Conservation (phyloP, 2,329 filamentous ascomycete species). For the Blumeria hordei region DNA sequence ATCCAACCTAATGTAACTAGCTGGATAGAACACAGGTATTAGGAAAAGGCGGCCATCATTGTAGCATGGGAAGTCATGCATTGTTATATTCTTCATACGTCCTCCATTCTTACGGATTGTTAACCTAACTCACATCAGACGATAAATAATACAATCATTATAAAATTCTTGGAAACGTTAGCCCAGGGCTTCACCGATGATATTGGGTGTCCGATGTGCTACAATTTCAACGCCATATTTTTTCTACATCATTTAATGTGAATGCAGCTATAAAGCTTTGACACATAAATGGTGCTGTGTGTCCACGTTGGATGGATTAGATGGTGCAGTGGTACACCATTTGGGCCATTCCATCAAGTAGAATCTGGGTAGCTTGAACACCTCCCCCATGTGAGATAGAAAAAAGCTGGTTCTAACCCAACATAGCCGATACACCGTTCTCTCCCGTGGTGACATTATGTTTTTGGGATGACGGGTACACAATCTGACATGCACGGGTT, state of each 20-base stretch:
- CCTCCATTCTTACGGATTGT: neutral
- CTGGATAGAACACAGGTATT: neutral
- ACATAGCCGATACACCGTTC: neutral
- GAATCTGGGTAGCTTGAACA: neutral
- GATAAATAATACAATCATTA: neutral
- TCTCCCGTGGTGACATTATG: too few species aligned
- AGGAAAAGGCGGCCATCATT: neutral
- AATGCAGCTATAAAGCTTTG: too few species aligned
- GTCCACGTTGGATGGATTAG: too few species aligned
- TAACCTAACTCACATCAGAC: neutral
- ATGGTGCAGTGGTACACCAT: too few species aligned
- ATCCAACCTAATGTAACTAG: neutral
- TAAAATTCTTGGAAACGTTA: too few species aligned
- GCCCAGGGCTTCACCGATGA: too few species aligned
- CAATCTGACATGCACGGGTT: too few species aligned
- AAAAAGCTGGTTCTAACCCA: neutral
- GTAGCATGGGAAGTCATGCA: neutral
- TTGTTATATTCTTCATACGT: neutral
- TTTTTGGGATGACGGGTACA: too few species aligned
- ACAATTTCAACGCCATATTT: too few species aligned
- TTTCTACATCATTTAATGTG: too few species aligned
- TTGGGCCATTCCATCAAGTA: neutral
- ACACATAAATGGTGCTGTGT: too few species aligned
- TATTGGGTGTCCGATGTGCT: too few species aligned
- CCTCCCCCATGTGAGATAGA: neutral